Evolutionary conservation across 176 grass and related monocot species (phyloP), one percentile per base, ranked within the genome.

Genomic region (Thalia dealbata): DNA sequence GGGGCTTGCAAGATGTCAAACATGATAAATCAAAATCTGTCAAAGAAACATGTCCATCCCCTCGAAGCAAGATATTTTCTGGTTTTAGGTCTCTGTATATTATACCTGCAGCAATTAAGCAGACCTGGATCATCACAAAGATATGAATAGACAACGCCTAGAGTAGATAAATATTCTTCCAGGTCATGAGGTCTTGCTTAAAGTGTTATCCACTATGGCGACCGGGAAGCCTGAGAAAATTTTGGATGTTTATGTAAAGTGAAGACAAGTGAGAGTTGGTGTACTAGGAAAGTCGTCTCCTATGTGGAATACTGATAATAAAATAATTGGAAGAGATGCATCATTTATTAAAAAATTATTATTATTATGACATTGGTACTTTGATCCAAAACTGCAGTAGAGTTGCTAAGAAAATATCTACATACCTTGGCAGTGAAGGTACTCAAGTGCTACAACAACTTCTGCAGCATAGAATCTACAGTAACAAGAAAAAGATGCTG

Each of bases 51-150:
- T 92, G 92, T 19, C 92, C 92, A 59, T 96, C 84, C 45, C 78
- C 71, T 43, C 84, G 78, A 81, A 96, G 80, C 78, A 96, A 82
- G 81, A 96, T 96, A 78, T 96, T 96, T 82, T 90, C 84, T 63
- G 92, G 92, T 74, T 96, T 96, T 29, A 96, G 84, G 59, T 96
- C 89, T 68, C 92, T 82, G 70, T 96, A 92, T 69, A 96, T 96
- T 81, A 96, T 92, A 67, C 92, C 92, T 96, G 10, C 52, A 52
- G 29, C 48, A 70, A 72, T 64, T 44, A 79, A 45, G 46, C 21
- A 68, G 21, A 44, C 19, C 12, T 43, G 14, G 16, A 67, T 28
- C 30, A 41, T 67, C 64, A 42, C 16, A 67, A 67, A 35, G 30
- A 42, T 41, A 41, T 24, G 15, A 41, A 67, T 7, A 67, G 7